Base-by-base conservation (phyloP, 495 filamentous ascomycete species). In the Penicillium desertorum region DNA sequence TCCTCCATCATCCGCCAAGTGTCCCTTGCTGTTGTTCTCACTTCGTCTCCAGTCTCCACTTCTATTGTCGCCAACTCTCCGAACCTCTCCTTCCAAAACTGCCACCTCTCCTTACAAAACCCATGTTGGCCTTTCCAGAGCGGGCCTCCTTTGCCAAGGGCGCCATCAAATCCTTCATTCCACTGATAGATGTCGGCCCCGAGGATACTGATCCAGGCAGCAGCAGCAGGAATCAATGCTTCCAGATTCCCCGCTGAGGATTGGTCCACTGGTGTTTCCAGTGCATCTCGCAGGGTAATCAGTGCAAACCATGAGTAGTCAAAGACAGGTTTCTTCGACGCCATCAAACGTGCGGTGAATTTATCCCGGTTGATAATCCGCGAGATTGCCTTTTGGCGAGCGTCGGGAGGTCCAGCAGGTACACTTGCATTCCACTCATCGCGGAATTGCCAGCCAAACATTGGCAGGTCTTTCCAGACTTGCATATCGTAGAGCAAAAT, bases 61-160 rank as follows among this genome's bases (percentile, higher is more conserved):
- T 41, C 49, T 4, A 6, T 51, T 6, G 16, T n/a, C 19, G 12
- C 32, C 34, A 51, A 9, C 1, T 39, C 54, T 12, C 57, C 61
- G 51, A 60, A 60, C 34, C 61, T 57, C 50, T 57, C 34, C 34
- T 53, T 17, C 61, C 61, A 60, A 46, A 63, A 54, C 30, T 41
- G 49, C 60, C 60, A 65, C 11, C 60, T 50, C 52, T 48, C 61
- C 17, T 46, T 39, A 32, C 22, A 63, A 34, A 63, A 63, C 3
- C 61, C 61, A 45, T 57, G 51, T 36, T 56, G 59, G 23, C 61
- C 61, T 8, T 49, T 25, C 61, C 61, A 63, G 19, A 63, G 32
- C 27, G 57, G 51, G 4, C 61, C 61, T 8, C 61, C 61, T 25
- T 12, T 51, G 4, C 49, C 49, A 0, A 23, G 23, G 11, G 19